Base-by-base conservation (phyloP, 352 stramenopile genomes). In the Globisporangium spiculum region DNA sequence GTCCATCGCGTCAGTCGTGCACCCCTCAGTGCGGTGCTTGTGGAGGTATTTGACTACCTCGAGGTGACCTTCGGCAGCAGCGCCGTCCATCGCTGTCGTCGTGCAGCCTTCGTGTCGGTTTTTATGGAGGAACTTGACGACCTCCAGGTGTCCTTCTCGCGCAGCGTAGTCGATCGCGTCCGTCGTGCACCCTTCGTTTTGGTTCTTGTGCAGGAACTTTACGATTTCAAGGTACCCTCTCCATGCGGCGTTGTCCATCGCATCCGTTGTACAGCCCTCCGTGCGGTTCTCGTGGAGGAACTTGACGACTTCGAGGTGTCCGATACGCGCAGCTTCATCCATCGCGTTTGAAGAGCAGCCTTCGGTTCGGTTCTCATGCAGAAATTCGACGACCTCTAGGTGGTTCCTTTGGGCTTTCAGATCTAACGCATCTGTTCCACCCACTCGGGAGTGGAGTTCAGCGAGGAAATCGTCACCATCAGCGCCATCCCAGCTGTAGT, bases 221-320 rank as follows among this genome's bases (percentile, higher is more conserved):
- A 55, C 38, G 18, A 36, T 27, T 1, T 22, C 59, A 8, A 46
- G 16, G 60, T 65, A 44, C 4, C 41, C 46, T 27, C 53, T 7
- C 26, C 22, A n/a, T 18, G 30, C 41, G 1, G 60, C 41, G 18
- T 14, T 16, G 34, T 55, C 26, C 36, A 64, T 18, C 22, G 59
- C 38, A 12, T 64, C 41, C 0, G 22, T 22, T n/a, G 41, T 55
- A 24, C 38, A 41, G 7, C 38, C 38, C 4, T 55, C 59, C 0
- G n/a, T 18, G 12, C 26, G 36, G n/a, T 64, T 18, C 26, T 55
- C 36, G 18, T 64, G 59, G 1, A 64, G 41, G 26, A 64, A 64
- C 22, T 34, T 14, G 12, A 55, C 34, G 12, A 64, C 36, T 24
- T 54, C 38, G 59, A 64, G 22, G 24, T 64, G 59, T 32, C 59